Conservation (phyloP, 768 basidiomycete species). For the Naematelia aurantialba region DNA sequence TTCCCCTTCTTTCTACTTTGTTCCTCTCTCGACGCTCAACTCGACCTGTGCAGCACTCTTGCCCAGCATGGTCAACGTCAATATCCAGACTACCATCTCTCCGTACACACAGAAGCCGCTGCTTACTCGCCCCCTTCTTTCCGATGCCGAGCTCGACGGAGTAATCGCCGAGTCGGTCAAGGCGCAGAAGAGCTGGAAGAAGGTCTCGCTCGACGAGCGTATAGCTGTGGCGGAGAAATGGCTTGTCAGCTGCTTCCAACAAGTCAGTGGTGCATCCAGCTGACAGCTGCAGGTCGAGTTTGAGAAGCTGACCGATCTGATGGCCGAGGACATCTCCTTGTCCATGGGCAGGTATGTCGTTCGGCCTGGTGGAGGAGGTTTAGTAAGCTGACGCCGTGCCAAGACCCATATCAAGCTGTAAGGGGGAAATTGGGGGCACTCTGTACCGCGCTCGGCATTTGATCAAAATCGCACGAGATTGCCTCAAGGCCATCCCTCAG, state of each 20-base stretch:
- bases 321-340: slow-evolving; percentile 70
- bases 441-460: slow-evolving; percentile 78
- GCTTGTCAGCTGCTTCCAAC: slow-evolving; percentile 60
- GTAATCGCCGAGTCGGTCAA: slow-evolving; percentile 58
- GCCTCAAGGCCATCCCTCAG: slow-evolving; percentile 70
- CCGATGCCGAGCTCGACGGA: slow-evolving; percentile 60
- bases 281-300: slow-evolving; percentile 54
- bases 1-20: not conserved
- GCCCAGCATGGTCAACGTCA: slow-evolving; percentile 12
- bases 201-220: slow-evolving; percentile 60
- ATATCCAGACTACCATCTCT: slow-evolving; percentile 72
- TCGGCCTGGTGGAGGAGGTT: too few relatives aligned
- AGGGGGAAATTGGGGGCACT: slow-evolving; percentile 76
- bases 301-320: slow-evolving; percentile 58
- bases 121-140: slow-evolving; percentile 65
- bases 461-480: slow-evolving; percentile 72
- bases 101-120: slow-evolving; percentile 73
- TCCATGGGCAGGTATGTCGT: slow-evolving; percentile 86
- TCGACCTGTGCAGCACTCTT: not conserved
- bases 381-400: slow-evolving; percentile 3
- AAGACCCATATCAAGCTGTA: slow-evolving; percentile 73
- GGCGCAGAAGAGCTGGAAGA: slow-evolving; percentile 73
- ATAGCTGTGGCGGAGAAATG: slow-evolving; percentile 70
- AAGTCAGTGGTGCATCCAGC: not conserved
- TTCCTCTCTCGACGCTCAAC: slow-evolving; percentile 1